Evolutionary conservation across 352 stramenopile genomes (phyloP), one percentile per base, ranked within the genome.

Genomic region (Phytophthora meadii): DNA sequence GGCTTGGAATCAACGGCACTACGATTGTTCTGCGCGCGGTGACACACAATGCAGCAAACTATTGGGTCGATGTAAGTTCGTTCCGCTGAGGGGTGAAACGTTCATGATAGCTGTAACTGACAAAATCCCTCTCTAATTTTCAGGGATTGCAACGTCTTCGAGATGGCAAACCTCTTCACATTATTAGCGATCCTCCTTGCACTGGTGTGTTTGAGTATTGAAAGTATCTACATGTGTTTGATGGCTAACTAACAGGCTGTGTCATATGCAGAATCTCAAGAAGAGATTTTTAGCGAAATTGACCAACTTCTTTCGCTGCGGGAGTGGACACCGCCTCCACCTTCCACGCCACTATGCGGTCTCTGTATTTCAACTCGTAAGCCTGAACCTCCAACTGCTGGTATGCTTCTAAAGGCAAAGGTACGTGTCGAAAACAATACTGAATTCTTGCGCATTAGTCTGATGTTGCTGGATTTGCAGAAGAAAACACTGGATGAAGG

Each of bases 211-310:
- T 53, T 42, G 17, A 34, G 24, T 37, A n/a, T 2, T 12, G 30
- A 8, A 24, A 12, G 9, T 27, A 30, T 12, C 61, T 0, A 22
- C 22, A 22, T 22, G 22, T 22, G 37, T 22, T 2, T 28, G 15
- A 37, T 41, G 4, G 8, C 9, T 3, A 36, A 7, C 30, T 65
- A 22, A 25, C 12, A 42, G 7, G 25, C 40, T 49, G 49, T 50
- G 37, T 59, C 7, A 19, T 5, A 25, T 46, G 24, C 52, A 92
- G 84, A 93, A 63, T 84, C 81, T 8, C 80, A 93, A 61, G 84
- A 93, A 9, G 81, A 90, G 22, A 86, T 93, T 11, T 93, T 91
- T 27, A 65, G 73, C 19, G 80, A 91, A 57, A 93, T 93, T 19
- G 84, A 93, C 58, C 74, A 85, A 24, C 59, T 93, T 19, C 67